Base-by-base conservation (phyloP, 2,329 filamentous ascomycete genomes). In the Fusarium heterosporum region DNA sequence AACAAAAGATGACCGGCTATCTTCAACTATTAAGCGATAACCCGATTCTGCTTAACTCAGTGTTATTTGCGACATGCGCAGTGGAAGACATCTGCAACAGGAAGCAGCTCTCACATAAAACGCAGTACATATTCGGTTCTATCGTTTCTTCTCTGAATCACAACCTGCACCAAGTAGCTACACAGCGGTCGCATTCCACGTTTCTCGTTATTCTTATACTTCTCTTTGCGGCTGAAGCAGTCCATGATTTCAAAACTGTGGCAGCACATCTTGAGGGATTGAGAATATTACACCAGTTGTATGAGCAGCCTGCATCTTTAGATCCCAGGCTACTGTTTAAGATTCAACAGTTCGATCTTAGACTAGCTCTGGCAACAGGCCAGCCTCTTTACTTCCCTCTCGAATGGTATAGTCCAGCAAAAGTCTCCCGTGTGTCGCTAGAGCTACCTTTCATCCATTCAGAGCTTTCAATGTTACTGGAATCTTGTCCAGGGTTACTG, bases 301-400 rank as follows among this genome's bases (percentile, higher is more conserved):
- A 14, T 22, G 32, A 45, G 19, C 2, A 34, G 2, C 22, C 25
- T 0, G 26, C 29, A 9, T 16, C 22, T 2, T 6, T 39, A 14
- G 57, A 60, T 7, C 34, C 38, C 3, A 59, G 60, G 13, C 22
- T 60, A 3, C 3, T 60, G 1, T 60, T 53, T 1, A 60, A 60
- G 28, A 53, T 60, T 4, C 57, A 60, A 8, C 57, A 60, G 22
- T 16, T 60, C 6, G 57, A 60, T 4, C 11, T 60, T 0, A 60
- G 57, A 8, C 22, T 19, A 22, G 11, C 57, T 0, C 11, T 60
- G 11, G 57, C 57, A 6, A 52, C 32, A 1, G 38, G 39, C 4
- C 16, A 1, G 0, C 16, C 55, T 13, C 2, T 60, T 0, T 10
- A 19, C 3, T 50, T 60, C 6, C 30, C 45, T 1, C n/a, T 45